Evolutionary conservation across 208 protist species (phyloP), one percentile per base, ranked within the genome.

Genomic region (Trichomonas vaginalis): DNA sequence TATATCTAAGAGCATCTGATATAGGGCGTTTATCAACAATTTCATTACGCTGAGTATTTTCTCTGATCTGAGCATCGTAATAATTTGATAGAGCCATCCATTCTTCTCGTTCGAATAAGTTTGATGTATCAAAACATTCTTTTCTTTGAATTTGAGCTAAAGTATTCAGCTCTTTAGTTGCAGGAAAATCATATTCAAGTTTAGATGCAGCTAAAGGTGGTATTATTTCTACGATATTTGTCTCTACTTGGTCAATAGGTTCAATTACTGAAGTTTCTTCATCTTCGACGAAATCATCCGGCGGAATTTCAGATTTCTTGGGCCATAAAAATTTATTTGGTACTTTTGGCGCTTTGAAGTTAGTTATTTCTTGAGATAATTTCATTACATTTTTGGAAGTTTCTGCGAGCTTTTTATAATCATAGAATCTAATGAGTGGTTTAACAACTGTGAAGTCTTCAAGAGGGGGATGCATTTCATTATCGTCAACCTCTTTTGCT

Each of bases 11-110:
- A 17, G 86, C 86, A 92, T 92, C 86, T 32, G 45, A 51, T 27
- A 92, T 40, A n/a, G 86, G 86, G 0, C 86, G 86, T 35, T 92
- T 42, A 39, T 92, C 86, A 6, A 92, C 46, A 10, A 92, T 51
- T 35, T 92, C 86, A 51, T 92, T 92, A 15, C 56, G 48, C 37
- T 92, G 86, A 15, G 39, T 92, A 92, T 92, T 92, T 92, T 92
- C 86, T 1, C 86, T 6, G 0, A 92, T 14, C 37, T 92, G 86
- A 8, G 86, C 86, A 51, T 92, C 86, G 32, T 56, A 56, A 39
- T 42, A 92, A 32, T 92, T 92, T 17, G 42, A 42, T 12, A 92
- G 15, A 39, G 45, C 46, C 23, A n/a, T 42, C 56, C 40, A 49
- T 40, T 92, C 40, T 51, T 92, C 86, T 51, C 56, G 48, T 1